Evolutionary conservation across 345 rosid genomes (phyloP), one percentile per base, ranked within the genome.

Genomic region (Psidium friedrichsthalianum): DNA sequence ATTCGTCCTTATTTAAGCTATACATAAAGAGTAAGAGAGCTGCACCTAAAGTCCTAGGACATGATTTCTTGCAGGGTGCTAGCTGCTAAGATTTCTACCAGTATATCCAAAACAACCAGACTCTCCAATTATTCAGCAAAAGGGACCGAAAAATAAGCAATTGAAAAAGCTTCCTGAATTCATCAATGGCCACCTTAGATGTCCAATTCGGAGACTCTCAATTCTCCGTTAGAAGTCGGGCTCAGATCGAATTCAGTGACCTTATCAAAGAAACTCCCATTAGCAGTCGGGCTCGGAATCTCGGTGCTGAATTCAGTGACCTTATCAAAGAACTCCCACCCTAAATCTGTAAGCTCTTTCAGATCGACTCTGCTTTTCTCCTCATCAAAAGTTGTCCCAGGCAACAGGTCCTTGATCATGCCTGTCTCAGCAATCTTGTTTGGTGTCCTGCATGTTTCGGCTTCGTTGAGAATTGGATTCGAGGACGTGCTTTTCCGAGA

Each of bases 271-370:
- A 36, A 82, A 82, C 9, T 53, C 84, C 99, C 97, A 3, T 69
- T 69, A 8, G 80, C 80, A 36, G 80, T 69, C 3, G 47, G 80
- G 80, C 47, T 36, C 6, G 10, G 80, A 69, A 4, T 36, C 80
- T 47, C 80, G 11, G 25, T 56, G 49, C n/a, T 21, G 59, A 82
- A 54, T 42, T 29, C 11, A 21, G 84, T 51, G 58, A 54, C 84
- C 61, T 29, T 29, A 14, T 82, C 84, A 1, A 82, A 53, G 61
- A 82, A 82, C 9, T 53, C 84, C 99, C 97, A 96, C 4, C 91
- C 99, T 74, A 93, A 94, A 49, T 95, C 96, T 51, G 82, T 44
- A 13, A 89, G 89, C 88, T 90, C 91, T 83, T 87, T 89, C 61
- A 8, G 64, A 29, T 89, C 84, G 49, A 84, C 89, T 85, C 87